Conservation (phyloP, 352 stramenopile genomes). For the Pythium rishiriense region DNA sequence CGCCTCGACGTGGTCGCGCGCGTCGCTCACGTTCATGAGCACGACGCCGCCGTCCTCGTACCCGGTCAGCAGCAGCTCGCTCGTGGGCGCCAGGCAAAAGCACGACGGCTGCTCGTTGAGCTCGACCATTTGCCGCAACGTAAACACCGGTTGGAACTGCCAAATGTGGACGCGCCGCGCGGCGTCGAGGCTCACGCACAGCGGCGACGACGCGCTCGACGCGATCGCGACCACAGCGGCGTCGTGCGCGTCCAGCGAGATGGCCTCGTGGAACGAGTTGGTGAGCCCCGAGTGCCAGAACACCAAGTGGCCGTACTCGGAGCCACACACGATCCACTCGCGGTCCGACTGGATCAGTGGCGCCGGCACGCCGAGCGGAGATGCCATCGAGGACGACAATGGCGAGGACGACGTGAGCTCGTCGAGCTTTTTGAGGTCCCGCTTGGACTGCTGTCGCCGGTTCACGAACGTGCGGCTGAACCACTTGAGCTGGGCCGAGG, state of each 20-base stretch:
- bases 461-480: constrained; percentile 38
- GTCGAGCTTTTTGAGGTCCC: constrained; percentile 19
- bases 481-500: constrained; percentile 32
- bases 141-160: constrained; percentile 59
- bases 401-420: constrained; percentile 16
- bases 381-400: constrained; percentile 3
- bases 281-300: constrained; percentile 69
- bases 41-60: constrained; percentile 65
- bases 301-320: constrained; percentile 59
- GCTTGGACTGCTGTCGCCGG: constrained; percentile 26
- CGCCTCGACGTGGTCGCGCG: constrained; percentile 36
- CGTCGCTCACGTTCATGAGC: constrained; percentile 46
- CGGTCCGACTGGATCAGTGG: constrained; percentile 46
- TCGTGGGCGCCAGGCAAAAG: constrained; percentile 50
- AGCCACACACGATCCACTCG: constrained; percentile 69
- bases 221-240: constrained; percentile 40
- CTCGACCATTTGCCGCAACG: constrained; percentile 48
- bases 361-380: not conserved
- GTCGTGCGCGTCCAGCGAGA: constrained; percentile 61
- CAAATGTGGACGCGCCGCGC: constrained; percentile 49
- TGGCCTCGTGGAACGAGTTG: constrained; percentile 37
- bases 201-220: constrained; percentile 42
- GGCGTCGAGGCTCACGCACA: constrained; percentile 60
- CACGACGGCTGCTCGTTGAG: constrained; percentile 50
- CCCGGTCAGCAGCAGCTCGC: constrained; percentile 56